Evolutionary conservation across 371 early-diverging fungal species (phyloP).

Genomic region (Blakeslea trispora): DNA sequence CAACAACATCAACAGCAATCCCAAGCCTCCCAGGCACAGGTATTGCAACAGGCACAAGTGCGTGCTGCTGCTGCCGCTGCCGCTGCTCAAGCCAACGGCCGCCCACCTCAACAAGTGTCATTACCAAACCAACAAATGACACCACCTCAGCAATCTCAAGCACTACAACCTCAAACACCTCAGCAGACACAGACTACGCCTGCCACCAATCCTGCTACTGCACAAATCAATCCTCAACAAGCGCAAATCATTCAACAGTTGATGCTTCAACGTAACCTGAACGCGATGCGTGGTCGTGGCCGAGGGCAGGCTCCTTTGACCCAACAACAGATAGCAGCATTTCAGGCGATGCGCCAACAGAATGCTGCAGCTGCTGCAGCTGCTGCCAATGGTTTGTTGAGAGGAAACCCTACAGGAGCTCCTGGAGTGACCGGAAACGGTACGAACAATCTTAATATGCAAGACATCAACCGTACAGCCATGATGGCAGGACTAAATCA

Average conservation of each 20-base stretch:
- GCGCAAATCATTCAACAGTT: constrained; percentile 37
- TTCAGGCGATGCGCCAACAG: constrained; percentile 29
- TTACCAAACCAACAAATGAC: constrained; percentile 6
- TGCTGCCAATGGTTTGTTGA: neutral
- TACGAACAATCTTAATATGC: constrained; percentile 8
- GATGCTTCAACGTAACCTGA: constrained; percentile 32
- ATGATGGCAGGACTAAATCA: constrained; percentile 12
- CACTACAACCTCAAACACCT: constrained; percentile 12
- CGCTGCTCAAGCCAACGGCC: constrained; percentile 10
- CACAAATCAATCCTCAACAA: constrained; percentile 34
- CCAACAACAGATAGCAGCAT: constrained; percentile 32
- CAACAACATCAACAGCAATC: constrained; percentile 44
- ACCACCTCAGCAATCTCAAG: constrained; percentile 9
- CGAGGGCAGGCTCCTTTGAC: constrained; percentile 29
- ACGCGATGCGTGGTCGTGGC: constrained; percentile 35
- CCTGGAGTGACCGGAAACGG: constrained; percentile 8
- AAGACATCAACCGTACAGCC: constrained; percentile 17
- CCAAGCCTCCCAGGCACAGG: constrained; percentile 42
- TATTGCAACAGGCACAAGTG: constrained; percentile 29
- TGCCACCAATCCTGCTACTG: constrained; percentile 10
- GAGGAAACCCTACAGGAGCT: neutral
- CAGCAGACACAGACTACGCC: neutral
- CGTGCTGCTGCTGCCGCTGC: constrained; percentile 22
- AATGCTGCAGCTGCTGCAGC: neutral
- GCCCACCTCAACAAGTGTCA: constrained; percentile 25